Base-by-base conservation (phyloP, 768 basidiomycete species). In the Rhizopogon vulgaris region DNA sequence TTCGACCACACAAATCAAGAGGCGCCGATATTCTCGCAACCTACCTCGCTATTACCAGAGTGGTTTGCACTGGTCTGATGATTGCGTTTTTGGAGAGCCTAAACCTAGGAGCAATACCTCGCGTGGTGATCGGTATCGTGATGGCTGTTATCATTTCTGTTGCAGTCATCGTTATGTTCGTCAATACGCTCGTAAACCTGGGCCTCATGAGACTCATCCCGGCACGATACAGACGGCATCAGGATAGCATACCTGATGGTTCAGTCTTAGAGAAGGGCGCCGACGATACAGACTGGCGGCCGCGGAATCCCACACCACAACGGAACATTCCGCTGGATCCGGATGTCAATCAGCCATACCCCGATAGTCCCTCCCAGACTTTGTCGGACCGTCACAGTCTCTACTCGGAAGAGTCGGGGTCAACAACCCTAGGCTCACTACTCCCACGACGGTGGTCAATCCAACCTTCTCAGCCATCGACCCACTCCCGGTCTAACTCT, bases 101-200 rank as follows among this genome's bases (percentile, higher is more conserved):
- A 24, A 66, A 73, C 6, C 76, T 94, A 32, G 69, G 74, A 15
- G 75, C 92, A 38, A 95, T 95, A 58, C 84, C 88, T 1, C 80
- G 92, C 17, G 86, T 89, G 2, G 84, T 79, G 32, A 84, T 96
- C 51, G 92, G 91, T 18, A 76, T 88, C 52, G 77, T 91, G 55
- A 75, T 82, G 37, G 81, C 84, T 11, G 79, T 87, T 30, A 73
- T 92, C 36, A 86, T 82, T 64, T 85, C 86, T 12, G 69, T 90
- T 37, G 78, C 88, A 0, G 76, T 88, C 28, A 54, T 94, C 41
- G 68, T 90, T 51, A 74, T 89, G 60, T 78, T 88, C 63, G 57
- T 85, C 61, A 90, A 90, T 60, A 69, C 83, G 40, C 57, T 82
- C 40, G 69, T 82, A 67, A 79, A 86, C 58, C 61, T 72, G 49